A percentile compares a stretch with the other conserved stretches of the same genome.
These are phyloP conservation scores for Podospora anserina DNA, from an alignment of 495 filamentous ascomycete species.

Conservation along the genomic window DNA sequence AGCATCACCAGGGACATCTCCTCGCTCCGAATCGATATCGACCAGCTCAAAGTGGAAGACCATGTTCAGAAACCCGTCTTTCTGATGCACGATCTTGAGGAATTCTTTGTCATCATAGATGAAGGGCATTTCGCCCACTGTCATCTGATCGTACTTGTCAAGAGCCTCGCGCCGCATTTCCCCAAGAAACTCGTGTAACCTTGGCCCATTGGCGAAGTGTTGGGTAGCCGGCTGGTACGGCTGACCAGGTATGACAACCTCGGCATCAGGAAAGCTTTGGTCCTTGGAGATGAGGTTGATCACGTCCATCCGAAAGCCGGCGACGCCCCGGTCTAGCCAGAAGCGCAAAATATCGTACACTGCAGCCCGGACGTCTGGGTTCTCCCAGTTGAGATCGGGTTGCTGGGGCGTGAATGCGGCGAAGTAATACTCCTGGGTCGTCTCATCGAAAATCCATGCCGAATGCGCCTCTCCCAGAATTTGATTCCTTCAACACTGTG, in stretches of 20 bases:
- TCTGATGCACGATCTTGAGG: slow-evolving; percentile 54
- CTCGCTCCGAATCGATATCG: slow-evolving; percentile 54
- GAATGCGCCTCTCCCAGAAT: slow-evolving; percentile 36
- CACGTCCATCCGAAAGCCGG: slow-evolving; percentile 68
- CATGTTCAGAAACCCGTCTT: slow-evolving; percentile 67
- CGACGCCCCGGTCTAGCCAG: slow-evolving; percentile 65
- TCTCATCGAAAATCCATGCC: slow-evolving; percentile 65
- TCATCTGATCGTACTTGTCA: slow-evolving; percentile 61
- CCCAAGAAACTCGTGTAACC: slow-evolving; percentile 62
- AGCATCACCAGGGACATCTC: slow-evolving; percentile 34
- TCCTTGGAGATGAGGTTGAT: slow-evolving; percentile 52
- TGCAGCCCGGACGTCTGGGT: slow-evolving; percentile 55
- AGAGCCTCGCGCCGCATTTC: slow-evolving; percentile 60
- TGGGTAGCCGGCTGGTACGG: slow-evolving; percentile 48
- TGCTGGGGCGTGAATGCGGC: slow-evolving; percentile 63
- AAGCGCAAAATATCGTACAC: slow-evolving; percentile 67
- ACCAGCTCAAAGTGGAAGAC: slow-evolving; percentile 70
- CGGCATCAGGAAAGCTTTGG: slow-evolving; percentile 54
- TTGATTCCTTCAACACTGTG: not conserved
- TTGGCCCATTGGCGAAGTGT: slow-evolving; percentile 61
- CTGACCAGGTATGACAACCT: slow-evolving; percentile 45
- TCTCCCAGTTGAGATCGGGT: slow-evolving; percentile 76
- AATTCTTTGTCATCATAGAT: slow-evolving; percentile 57
- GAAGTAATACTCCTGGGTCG: slow-evolving; percentile 66
- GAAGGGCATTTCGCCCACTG: slow-evolving; percentile 69